Evolutionary conservation across 192 early-diverging fungal species (phyloP).

Genomic region (Coemansia sp.): DNA sequence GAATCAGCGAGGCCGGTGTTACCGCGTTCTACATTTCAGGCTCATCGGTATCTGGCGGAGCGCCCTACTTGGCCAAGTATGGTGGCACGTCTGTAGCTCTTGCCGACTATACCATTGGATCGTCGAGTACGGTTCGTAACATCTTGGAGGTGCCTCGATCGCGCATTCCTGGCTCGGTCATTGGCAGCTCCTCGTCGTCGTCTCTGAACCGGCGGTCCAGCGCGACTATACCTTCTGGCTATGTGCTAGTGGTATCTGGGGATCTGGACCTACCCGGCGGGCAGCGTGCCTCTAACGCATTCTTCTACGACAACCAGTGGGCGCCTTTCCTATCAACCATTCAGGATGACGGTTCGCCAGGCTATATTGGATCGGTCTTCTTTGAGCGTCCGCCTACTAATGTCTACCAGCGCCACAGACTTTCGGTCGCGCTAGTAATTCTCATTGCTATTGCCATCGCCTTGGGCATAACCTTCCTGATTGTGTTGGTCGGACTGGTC

Average conservation of each 20-base stretch:
- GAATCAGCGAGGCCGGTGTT: conserved; percentile 6
- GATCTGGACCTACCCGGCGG: conserved; percentile 37
- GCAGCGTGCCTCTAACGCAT: conserved; percentile 42
- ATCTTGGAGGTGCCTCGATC: conserved; percentile 36
- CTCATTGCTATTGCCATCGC: conserved; percentile 72
- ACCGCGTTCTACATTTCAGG: conserved; percentile 43
- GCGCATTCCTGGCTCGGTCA: conserved; percentile 45
- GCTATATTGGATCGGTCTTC: conserved; percentile 47
- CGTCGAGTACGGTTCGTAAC: conserved; percentile 32
- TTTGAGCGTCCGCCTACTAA: conserved; percentile 51
- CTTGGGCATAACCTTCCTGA: conserved; percentile 64
- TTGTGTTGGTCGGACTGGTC: conserved; percentile 62
- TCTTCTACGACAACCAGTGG: conserved; percentile 51
- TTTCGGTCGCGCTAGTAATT: conserved; percentile 66
- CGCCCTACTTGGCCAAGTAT: conserved; percentile 60
- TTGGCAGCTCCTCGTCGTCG: conserved; percentile 16
- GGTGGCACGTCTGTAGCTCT: conserved; percentile 49
- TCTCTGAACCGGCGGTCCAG: conserved; percentile 28
- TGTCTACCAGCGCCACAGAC: conserved; percentile 45
- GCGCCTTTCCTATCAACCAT: conserved; percentile 54
- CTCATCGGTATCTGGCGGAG: conserved; percentile 12
- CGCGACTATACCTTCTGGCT: conserved; percentile 30
- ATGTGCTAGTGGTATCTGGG: conserved; percentile 48
- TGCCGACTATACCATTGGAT: conserved; percentile 33
- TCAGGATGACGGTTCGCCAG: conserved; percentile 38